These are phyloP conservation scores for Pichia thaimueangensis DNA, from an alignment of 805 yeast genomes.

Conservation along the genomic window DNA sequence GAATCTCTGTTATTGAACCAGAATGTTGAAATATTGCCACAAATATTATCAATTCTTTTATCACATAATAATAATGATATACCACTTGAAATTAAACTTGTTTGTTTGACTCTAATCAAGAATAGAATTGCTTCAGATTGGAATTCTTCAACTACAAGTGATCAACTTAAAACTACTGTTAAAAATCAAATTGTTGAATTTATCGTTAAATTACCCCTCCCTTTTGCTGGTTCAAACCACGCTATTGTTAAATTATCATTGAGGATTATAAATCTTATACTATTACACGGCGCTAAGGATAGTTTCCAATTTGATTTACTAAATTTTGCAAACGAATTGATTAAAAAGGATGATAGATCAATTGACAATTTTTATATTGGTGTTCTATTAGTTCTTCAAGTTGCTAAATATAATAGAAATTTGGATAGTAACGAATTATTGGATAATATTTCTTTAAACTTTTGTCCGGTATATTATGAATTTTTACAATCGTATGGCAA, in stretches of 20 bases:
- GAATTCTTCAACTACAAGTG: background rate
- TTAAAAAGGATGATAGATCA: slow-evolving; percentile 37
- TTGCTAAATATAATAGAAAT: slow-evolving; percentile 70
- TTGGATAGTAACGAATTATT: slow-evolving; percentile 40
- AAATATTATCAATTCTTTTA: background rate
- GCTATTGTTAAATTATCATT: slow-evolving; percentile 20
- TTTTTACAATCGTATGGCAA: slow-evolving; percentile 4
- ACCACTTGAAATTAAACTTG: background rate
- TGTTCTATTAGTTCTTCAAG: slow-evolving; percentile 60
- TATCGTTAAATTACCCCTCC: slow-evolving; percentile 1
- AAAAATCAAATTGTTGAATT: slow-evolving; percentile 2
- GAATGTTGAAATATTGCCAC: background rate
- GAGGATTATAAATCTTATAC: slow-evolving; percentile 48
- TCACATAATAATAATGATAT: background rate
- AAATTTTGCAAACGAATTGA: slow-evolving; percentile 38
- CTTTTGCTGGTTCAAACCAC: slow-evolving; percentile 1
- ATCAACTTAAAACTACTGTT: background rate
- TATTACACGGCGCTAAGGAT: slow-evolving; percentile 33
- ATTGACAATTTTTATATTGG: slow-evolving; percentile 53
- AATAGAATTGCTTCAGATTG: slow-evolving; percentile 5
- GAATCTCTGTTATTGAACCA: slow-evolving; percentile 27
- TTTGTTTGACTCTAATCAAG: slow-evolving; percentile 6
- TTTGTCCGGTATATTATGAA: slow-evolving; percentile 46
- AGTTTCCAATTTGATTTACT: slow-evolving; percentile 49
- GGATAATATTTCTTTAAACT: slow-evolving; percentile 46